Conservation (phyloP, 805 yeast species). For the Pichia nakasei region DNA sequence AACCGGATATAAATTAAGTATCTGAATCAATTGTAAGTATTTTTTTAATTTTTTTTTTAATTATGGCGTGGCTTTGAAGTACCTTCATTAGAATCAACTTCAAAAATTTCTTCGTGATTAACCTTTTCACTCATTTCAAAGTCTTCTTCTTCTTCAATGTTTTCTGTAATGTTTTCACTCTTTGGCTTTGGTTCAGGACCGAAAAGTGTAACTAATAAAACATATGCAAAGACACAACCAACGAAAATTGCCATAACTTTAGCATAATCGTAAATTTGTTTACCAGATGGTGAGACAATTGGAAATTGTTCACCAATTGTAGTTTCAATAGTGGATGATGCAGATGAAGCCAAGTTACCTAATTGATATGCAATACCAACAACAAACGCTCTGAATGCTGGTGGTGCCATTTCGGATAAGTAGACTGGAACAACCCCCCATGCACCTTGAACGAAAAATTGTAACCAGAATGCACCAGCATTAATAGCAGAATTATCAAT, state of each 20-base stretch:
- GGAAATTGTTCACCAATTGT: slow-evolving; percentile 53
- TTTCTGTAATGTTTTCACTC: slow-evolving; percentile 14
- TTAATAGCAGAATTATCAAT: slow-evolving; percentile 37
- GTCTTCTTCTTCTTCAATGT: slow-evolving; percentile 16
- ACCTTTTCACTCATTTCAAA: slow-evolving; percentile 11
- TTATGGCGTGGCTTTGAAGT: neutral
- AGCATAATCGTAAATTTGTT: slow-evolving; percentile 38
- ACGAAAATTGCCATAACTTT: slow-evolving; percentile 59
- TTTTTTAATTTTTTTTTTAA: neutral
- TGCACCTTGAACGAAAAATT: slow-evolving; percentile 58
- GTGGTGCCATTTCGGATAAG: slow-evolving; percentile 52
- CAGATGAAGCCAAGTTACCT: slow-evolving; percentile 60
- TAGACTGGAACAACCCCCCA: slow-evolving; percentile 64
- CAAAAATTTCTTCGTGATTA: slow-evolving; percentile 9
- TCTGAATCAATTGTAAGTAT: too few relatives aligned
- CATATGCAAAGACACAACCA: slow-evolving; percentile 51
- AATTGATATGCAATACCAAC: slow-evolving; percentile 59
- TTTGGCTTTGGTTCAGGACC: slow-evolving; percentile 50
- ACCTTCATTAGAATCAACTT: slow-evolving; percentile 8
- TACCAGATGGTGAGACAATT: slow-evolving; percentile 24
- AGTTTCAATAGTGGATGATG: slow-evolving; percentile 61
- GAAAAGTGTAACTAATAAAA: slow-evolving; percentile 39
- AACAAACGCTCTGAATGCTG: slow-evolving; percentile 53
- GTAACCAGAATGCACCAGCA: slow-evolving; percentile 55
- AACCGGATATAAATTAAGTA: too few relatives aligned